Conservation (phyloP, 805 yeast species). For the Pichia membranifaciens region DNA sequence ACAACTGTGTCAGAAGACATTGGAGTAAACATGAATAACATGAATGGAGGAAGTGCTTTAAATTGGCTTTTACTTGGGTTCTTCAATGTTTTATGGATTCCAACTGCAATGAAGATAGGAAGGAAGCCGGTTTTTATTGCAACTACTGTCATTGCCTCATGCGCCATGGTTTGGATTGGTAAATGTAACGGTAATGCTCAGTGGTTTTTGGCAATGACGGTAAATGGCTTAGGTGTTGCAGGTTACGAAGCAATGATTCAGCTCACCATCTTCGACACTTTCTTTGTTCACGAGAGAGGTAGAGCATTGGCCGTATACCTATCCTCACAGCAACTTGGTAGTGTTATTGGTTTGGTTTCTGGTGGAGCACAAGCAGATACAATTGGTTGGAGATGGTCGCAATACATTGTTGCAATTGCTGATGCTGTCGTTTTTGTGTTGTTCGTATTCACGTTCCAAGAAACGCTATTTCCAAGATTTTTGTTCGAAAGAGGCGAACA, state of each 20-base stretch:
- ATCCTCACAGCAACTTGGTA: background rate
- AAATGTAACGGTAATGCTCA: conserved; percentile 2
- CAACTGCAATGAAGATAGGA: conserved; percentile 1
- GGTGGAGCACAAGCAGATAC: background rate
- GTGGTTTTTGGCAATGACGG: background rate
- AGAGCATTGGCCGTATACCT: conserved; percentile 1
- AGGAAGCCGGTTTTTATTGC: conserved; percentile 1
- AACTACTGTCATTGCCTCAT: background rate
- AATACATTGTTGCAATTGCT: background rate
- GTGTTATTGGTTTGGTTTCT: conserved; percentile 2
- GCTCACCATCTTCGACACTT: background rate
- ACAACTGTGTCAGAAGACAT: conserved; percentile 1
- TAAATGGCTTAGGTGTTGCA: conserved; percentile 2
- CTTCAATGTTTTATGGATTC: conserved; percentile 1
- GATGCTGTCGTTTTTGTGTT: background rate
- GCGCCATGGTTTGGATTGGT: conserved; percentile 3
- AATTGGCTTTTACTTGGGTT: conserved; percentile 1
- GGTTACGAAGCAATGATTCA: conserved; percentile 6
- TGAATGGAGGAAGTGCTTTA: conserved; percentile 4
- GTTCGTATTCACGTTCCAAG: conserved; percentile 1
- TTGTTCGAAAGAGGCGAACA: conserved; percentile 3
- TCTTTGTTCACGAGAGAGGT: conserved; percentile 2
- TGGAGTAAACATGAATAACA: conserved; percentile 2
- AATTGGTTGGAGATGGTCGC: conserved; percentile 4
- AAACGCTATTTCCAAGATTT: conserved; percentile 1